phyloP scores from a whole-genome alignment of 2,329 filamentous ascomycete species.

The Stagonosporopsis tanaceti region DNA sequence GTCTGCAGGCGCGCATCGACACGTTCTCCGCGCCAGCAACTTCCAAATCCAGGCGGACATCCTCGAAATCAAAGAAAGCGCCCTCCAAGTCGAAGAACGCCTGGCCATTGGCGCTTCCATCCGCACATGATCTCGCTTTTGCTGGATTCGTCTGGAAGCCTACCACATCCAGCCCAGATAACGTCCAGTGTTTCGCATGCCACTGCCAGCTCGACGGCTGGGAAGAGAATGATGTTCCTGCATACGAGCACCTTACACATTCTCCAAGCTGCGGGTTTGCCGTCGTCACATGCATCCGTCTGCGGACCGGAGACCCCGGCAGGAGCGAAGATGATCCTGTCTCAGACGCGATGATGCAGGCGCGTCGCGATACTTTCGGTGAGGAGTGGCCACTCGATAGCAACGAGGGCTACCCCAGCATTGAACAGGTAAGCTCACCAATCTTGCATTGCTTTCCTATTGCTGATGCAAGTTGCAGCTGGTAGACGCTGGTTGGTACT shows the following conservation, averaged over 20 bases:
- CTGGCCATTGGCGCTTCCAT: slow-evolving; percentile 81
- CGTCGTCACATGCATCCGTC: slow-evolving; percentile 65
- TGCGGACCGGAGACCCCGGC: slow-evolving; percentile 67
- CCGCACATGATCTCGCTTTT: slow-evolving; percentile 78
- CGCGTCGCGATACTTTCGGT: slow-evolving; percentile 84
- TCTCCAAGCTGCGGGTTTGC: slow-evolving; percentile 88
- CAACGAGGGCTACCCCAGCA: slow-evolving; percentile 35
- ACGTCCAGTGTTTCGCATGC: slow-evolving; percentile 89
- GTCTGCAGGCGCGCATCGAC: slow-evolving; percentile 77
- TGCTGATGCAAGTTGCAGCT: slow-evolving; percentile 85
- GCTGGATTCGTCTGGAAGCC: slow-evolving; percentile 93
- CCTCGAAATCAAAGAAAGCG: slow-evolving; percentile 66
- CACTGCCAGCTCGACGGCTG: slow-evolving; percentile 85
- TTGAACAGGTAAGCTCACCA: slow-evolving; percentile 70
- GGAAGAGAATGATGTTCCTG: slow-evolving; percentile 85
- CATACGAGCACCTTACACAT: slow-evolving; percentile 85
- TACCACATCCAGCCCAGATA: slow-evolving; percentile 77
- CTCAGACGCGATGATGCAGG: slow-evolving; percentile 73
- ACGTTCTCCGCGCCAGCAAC: slow-evolving; percentile 76
- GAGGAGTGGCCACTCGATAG: slow-evolving; percentile 85
- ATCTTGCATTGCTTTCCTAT: slow-evolving; percentile 64
- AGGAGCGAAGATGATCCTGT: slow-evolving; percentile 78
- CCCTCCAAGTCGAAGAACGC: slow-evolving; percentile 45
- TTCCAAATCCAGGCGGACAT: slow-evolving; percentile 73
- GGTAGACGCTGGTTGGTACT: slow-evolving; percentile 92